A percentile compares a stretch with the other conserved stretches of the same genome.
Conservation (phyloP, 768 basidiomycete genomes). For the Leccinellum rugosiceps region DNA sequence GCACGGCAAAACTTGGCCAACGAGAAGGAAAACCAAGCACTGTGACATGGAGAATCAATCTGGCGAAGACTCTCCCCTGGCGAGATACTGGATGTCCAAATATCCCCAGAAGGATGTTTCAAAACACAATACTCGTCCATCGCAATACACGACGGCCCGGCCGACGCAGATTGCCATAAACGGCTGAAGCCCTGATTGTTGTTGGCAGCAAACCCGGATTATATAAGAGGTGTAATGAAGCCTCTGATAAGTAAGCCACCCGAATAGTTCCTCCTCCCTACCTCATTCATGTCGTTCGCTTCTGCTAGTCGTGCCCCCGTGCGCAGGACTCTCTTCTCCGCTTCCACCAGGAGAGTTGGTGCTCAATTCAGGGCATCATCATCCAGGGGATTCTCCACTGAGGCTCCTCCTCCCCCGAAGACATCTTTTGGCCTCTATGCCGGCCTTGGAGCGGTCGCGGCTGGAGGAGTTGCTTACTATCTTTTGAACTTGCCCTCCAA, state of each 20-base stretch:
- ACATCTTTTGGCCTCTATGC: conserved; percentile 55
- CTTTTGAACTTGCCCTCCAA: conserved; percentile 46
- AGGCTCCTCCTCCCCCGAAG: conserved; percentile 43
- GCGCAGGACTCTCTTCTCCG: conserved; percentile 41
- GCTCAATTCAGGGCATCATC: conserved; percentile 36
- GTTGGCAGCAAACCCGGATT: conserved; percentile 6
- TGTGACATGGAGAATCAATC: background rate
- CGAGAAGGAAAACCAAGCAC: background rate
- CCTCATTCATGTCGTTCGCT: conserved; percentile 52
- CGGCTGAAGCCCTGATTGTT: background rate
- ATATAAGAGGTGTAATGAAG: conserved; percentile 9
- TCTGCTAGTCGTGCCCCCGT: conserved; percentile 46
- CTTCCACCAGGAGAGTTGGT: conserved; percentile 25
- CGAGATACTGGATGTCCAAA: background rate
- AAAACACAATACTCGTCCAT: conserved; percentile 12
- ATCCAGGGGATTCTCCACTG: conserved; percentile 61
- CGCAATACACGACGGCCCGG: background rate
- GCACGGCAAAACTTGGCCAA: background rate
- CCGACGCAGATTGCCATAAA: background rate
- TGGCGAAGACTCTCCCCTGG: background rate
- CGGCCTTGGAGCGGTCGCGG: conserved; percentile 58
- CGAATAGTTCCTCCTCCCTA: background rate
- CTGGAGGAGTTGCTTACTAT: conserved; percentile 65
- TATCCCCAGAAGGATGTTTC: background rate
- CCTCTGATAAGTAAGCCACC: conserved; percentile 11